phyloP scores from a whole-genome alignment of 805 yeast species.

The Kurtzmaniella fragi region DNA sequence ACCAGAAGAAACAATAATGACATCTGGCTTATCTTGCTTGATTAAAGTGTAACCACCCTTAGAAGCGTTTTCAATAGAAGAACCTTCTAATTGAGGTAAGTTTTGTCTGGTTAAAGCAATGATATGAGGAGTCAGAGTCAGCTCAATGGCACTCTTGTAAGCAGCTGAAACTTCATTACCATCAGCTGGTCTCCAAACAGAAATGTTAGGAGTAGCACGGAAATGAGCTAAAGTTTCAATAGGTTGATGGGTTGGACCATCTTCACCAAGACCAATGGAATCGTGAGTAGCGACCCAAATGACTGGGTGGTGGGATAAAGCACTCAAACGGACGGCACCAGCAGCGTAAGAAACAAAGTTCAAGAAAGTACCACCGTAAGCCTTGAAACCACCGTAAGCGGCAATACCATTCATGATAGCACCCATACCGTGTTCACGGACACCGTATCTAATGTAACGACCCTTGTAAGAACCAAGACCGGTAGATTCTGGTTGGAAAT shows the following conservation, averaged over 20 bases:
- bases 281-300: slow-evolving; percentile 89
- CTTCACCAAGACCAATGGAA: slow-evolving; percentile 88
- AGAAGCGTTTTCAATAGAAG: slow-evolving; percentile 82
- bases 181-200: slow-evolving; percentile 92
- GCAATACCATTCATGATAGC: slow-evolving; percentile 96
- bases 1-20: slow-evolving; percentile 86
- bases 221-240: slow-evolving; percentile 83
- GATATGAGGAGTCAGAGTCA: slow-evolving; percentile 63
- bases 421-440: slow-evolving; percentile 99
- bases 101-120: slow-evolving; percentile 81
- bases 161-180: slow-evolving; percentile 88
- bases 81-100: slow-evolving; percentile 90
- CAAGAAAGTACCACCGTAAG: slow-evolving; percentile 96
- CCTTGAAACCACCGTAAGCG: slow-evolving; percentile 80
- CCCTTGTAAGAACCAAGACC: slow-evolving; percentile 85
- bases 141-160: slow-evolving; percentile 59
- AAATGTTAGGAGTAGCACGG: slow-evolving; percentile 77
- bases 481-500: slow-evolving; percentile 85
- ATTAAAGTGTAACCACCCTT: slow-evolving; percentile 90
- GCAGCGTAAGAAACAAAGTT: slow-evolving; percentile 84
- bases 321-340: slow-evolving; percentile 83
- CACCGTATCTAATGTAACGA: slow-evolving; percentile 95
- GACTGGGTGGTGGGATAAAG: slow-evolving; percentile 77
- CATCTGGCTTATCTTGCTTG: slow-evolving; percentile 51
- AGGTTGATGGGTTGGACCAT: slow-evolving; percentile 93